Evolutionary conservation across 768 basidiomycete genomes (phyloP), one percentile per base, ranked within the genome.

Genomic region (Russula foetens): DNA sequence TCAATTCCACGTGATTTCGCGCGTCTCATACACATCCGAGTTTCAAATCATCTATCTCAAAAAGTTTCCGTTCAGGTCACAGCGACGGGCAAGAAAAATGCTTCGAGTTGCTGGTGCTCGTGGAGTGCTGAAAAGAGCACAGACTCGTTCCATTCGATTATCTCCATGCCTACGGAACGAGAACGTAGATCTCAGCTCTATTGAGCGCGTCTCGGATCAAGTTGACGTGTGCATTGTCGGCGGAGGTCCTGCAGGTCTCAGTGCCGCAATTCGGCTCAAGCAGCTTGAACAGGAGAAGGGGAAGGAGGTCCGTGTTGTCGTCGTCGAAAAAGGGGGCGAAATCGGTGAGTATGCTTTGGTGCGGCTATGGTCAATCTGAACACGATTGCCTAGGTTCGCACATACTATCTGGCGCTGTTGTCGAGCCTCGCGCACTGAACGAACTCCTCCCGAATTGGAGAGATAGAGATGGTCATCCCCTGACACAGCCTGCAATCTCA

Each of bases 141-240:
- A 49, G 21, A 52, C 31, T 51, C 64, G 70, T 33, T 21, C 39
- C 2, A 52, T 75, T 19, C 74, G 72, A 49, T 56, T 68, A 14
- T 70, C 73, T 12, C 26, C 68, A 0, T 49, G 55, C 21, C 59
- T 70, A n/a, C 52, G 64, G 48, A 63, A 77, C 58, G 76, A 75
- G 35, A 63, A 59, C 7, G 79, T 82, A 70, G 80, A 89, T 68
- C 81, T 85, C 0, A 72, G 73, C 17, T 73, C 71, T n/a, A 77
- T 93, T 19, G 90, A 97, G 64, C 82, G 94, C 14, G 84, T 84
- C n/a, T 81, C 85, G 45, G 97, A 98, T 68, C 84, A 92, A 46
- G 94, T 95, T 38, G 96, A 99, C 68, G 94, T 98, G 38, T 96
- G 93, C 72, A 98, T 99, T 69, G 94, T 97, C 58, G 96, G 96